Conservation (phyloP, 2,329 filamentous ascomycete species). For the Colletotrichum ledebouriae region DNA sequence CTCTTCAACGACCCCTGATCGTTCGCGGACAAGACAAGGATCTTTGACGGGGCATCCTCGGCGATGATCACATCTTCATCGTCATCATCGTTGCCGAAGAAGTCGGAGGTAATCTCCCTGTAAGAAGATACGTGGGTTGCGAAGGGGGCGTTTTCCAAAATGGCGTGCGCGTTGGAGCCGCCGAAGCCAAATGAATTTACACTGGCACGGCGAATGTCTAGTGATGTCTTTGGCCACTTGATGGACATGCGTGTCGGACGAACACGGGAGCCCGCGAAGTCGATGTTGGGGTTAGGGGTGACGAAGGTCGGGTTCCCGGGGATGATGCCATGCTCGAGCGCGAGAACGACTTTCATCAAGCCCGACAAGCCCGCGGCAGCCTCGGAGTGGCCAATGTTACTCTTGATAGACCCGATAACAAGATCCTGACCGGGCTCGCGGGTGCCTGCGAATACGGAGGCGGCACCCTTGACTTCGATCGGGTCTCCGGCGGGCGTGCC, state of each 20-base stretch:
- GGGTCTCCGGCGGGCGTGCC: slow-evolving; percentile 56
- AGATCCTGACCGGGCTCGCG: slow-evolving; percentile 42
- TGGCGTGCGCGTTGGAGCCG: slow-evolving; percentile 52
- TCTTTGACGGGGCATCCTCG: background rate
- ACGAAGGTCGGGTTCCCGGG: slow-evolving; percentile 45
- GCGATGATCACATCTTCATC: background rate
- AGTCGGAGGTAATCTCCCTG: background rate
- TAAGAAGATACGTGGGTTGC: background rate
- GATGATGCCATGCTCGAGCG: slow-evolving; percentile 47
- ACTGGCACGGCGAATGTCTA: slow-evolving; percentile 43
- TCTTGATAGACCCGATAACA: slow-evolving; percentile 51
- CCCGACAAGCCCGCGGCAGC: slow-evolving; percentile 48
- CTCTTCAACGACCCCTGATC: background rate
- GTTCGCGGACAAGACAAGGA: slow-evolving; percentile 14
- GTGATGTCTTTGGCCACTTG: background rate
- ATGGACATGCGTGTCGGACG: background rate
- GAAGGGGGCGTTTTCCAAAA: slow-evolving; percentile 36
- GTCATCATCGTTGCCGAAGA: background rate
- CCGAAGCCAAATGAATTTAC: slow-evolving; percentile 55
- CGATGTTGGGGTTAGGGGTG: slow-evolving; percentile 48
- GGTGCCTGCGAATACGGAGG: slow-evolving; percentile 45
- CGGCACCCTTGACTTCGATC: slow-evolving; percentile 50
- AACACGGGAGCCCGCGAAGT: background rate
- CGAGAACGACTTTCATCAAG: slow-evolving; percentile 49
- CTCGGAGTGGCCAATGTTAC: slow-evolving; percentile 51